A percentile compares a stretch with the other conserved stretches of the same genome.
phyloP scores from a whole-genome alignment of 2,329 filamentous ascomycete species.

The Mollisia scopiformis region DNA sequence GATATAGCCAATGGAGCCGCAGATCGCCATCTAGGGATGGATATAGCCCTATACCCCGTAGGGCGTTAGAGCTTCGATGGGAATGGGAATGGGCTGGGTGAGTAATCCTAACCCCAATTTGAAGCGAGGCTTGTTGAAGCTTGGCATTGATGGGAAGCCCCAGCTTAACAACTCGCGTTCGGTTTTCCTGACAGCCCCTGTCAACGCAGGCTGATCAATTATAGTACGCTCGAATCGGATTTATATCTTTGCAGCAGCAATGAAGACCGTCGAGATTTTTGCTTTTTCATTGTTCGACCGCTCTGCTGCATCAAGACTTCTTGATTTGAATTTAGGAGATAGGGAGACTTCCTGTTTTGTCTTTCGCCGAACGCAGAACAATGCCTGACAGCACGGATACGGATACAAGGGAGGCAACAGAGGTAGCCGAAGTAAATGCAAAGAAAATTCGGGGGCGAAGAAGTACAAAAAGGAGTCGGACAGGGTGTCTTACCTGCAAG shows the following conservation, averaged over 20 bases:
- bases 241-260: background rate
- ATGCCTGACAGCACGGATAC: background rate
- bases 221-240: background rate
- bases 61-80: background rate
- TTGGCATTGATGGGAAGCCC: no score
- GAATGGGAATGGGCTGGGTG: background rate
- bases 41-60: background rate
- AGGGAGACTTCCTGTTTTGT: no score
- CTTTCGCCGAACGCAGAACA: no score
- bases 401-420: background rate
- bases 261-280: background rate
- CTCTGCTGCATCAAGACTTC: background rate
- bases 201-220: no score
- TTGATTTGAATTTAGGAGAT: no score
- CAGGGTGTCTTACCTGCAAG: conserved; percentile 3
- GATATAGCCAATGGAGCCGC: background rate
- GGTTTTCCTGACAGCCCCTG: background rate
- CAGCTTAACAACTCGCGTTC: no score
- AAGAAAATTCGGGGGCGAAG: background rate
- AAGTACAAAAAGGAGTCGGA: conserved; percentile 1
- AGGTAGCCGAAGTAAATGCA: background rate
- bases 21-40: background rate
- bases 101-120: background rate
- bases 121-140: background rate
- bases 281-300: background rate